Evolutionary conservation across 2,329 filamentous ascomycete genomes (phyloP).

Genomic region (Aaosphaeria pasadenensis): DNA sequence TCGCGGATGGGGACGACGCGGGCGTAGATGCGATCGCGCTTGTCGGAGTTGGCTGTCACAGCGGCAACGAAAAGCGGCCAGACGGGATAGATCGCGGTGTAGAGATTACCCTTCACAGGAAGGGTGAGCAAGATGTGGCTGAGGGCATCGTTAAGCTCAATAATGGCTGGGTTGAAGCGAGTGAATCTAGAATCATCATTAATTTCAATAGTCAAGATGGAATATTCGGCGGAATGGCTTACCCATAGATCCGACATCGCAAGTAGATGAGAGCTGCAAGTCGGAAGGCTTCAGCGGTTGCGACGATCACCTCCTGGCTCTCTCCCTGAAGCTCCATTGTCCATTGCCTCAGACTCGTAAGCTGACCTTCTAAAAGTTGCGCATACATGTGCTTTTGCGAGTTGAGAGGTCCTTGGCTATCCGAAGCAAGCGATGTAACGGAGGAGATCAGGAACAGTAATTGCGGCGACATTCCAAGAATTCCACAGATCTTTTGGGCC

Average conservation of each 20-base stretch:
- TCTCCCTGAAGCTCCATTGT: constrained; percentile 18
- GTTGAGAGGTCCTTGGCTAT: constrained; percentile 6
- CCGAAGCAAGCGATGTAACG: constrained; percentile 20
- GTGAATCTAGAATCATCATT: constrained; percentile 17
- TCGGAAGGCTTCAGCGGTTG: constrained; percentile 29
- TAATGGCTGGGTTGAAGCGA: constrained; percentile 26
- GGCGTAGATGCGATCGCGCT: constrained; percentile 28
- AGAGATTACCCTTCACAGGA: constrained; percentile 29
- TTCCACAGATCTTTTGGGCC: constrained; percentile 21
- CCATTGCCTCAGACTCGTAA: constrained; percentile 28
- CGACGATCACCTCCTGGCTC: constrained; percentile 22
- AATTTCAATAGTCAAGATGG: not conserved
- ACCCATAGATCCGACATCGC: constrained; percentile 29
- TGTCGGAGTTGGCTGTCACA: constrained; percentile 28
- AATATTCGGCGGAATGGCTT: constrained; percentile 4
- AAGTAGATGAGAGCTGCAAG: constrained; percentile 31
- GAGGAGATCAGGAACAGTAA: constrained; percentile 27
- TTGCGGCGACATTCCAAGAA: constrained; percentile 26
- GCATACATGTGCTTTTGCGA: constrained; percentile 20
- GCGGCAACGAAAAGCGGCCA: constrained; percentile 34
- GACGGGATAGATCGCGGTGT: constrained; percentile 30
- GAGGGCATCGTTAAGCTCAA: constrained; percentile 25
- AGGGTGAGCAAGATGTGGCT: constrained; percentile 21
- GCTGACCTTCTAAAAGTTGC: constrained; percentile 21
- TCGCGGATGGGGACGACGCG: constrained; percentile 29